Base-by-base conservation (phyloP, 345 rosid species). In the Brassica carinata region DNA sequence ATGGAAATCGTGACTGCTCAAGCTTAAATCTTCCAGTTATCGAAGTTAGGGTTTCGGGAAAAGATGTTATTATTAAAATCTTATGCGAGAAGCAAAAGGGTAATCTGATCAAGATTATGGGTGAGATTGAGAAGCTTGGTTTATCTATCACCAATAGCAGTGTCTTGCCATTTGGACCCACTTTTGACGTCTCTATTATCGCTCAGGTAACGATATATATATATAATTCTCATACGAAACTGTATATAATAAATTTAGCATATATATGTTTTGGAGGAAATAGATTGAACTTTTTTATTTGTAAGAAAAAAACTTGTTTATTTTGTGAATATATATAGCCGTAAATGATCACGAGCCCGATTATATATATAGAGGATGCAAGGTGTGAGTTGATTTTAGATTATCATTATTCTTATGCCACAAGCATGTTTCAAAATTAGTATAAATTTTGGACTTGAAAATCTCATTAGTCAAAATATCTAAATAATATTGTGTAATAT, bases 81-180 rank as follows among this genome's bases (percentile, higher is more conserved):
- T 89, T 91, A 71, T 89, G 92, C 59, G 94, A 90, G 88, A 91
- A 88, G 80, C 88, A 84, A 82, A 91, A 87, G 75, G 94, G 96
- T 64, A 15, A 85, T 15, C 15, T 85, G 31, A 92, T 85, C 84
- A 92, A 88, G 79, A 85, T 83, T 18, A 77, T 91, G 17, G 81
- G 86, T 31, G 92, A 88, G 75, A 83, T 92, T 38, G 94, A 92
- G 87, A 91, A 91, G 29, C 83, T 80, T 57, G 88, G 88, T 67
- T 85, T 94, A 10, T 77, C 85, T 2, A 77, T 94, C 63, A 79
- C 77, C 58, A 94, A 86, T 6, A 89, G 82, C 82, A 90, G 86
- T 79, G 86, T 84, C 75, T 85, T 91, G 72, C 83, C 96, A 1
- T 94, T 94, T 84, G 98, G 97, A 43, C 87, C 82, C 7, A 79